These are phyloP conservation scores for Amanita inopinata DNA, from an alignment of 768 basidiomycete genomes.

Conservation along the genomic window DNA sequence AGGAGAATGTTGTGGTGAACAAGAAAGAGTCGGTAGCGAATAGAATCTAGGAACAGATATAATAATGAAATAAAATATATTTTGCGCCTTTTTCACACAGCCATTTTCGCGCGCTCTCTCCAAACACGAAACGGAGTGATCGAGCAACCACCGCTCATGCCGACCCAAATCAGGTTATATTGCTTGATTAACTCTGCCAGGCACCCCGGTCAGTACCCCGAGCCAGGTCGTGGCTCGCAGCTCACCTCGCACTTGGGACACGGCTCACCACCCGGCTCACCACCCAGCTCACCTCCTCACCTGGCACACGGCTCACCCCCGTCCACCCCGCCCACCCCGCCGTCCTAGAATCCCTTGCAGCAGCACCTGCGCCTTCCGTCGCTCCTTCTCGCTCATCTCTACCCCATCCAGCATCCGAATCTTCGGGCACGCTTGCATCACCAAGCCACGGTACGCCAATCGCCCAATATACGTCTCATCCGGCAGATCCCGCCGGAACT, in stretches of 20 bases:
- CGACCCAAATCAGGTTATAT: constrained; percentile 17
- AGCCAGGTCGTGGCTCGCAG: constrained; percentile 8
- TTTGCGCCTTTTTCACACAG: constrained; percentile 8
- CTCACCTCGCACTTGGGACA: too few relatives aligned
- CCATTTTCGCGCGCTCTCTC: constrained; percentile 10
- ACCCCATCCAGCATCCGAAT: constrained; percentile 82
- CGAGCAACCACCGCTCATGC: constrained; percentile 11
- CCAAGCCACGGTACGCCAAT: constrained; percentile 79
- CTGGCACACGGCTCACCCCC: too few relatives aligned
- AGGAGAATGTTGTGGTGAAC: background rate
- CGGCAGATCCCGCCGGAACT: constrained; percentile 85
- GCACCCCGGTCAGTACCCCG: constrained; percentile 7
- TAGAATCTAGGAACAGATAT: constrained; percentile 8
- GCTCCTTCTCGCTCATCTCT: constrained; percentile 73
- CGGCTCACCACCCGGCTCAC: too few relatives aligned
- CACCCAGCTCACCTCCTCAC: constrained; percentile 20
- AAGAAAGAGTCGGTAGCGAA: constrained; percentile 8
- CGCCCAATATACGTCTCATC: constrained; percentile 83
- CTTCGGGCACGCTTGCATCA: constrained; percentile 65
- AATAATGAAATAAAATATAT: constrained; percentile 6
- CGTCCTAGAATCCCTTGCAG: constrained; percentile 44
- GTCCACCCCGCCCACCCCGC: too few relatives aligned
- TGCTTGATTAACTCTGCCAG: constrained; percentile 11
- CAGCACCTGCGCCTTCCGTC: constrained; percentile 68
- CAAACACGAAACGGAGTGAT: constrained; percentile 9